Percentiles rank a stretch among this genome's conserved stretches.
phyloP scores from a whole-genome alignment of 805 yeast species.

The Candida parachauliodes region DNA sequence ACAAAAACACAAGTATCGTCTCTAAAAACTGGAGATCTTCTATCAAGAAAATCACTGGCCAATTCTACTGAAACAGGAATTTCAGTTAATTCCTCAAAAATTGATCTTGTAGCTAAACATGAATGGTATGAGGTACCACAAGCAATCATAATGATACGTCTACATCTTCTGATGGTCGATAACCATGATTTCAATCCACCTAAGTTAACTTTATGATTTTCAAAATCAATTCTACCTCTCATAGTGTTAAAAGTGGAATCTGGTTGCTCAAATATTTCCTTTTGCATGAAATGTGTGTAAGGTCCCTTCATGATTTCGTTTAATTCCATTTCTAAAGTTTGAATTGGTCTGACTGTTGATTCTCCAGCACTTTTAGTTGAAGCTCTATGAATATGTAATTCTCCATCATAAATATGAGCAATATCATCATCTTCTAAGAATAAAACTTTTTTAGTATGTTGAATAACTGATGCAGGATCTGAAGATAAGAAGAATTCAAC shows the following conservation, averaged over 20 bases:
- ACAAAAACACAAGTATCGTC: slow-evolving; percentile 97
- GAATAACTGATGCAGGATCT: slow-evolving; percentile 94
- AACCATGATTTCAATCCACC: slow-evolving; percentile 89
- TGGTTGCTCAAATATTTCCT: slow-evolving; percentile 98
- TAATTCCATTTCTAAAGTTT: slow-evolving; percentile 93
- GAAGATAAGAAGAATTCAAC: slow-evolving; percentile 94
- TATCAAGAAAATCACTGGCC: slow-evolving; percentile 92
- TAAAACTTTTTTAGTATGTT: slow-evolving; percentile 95
- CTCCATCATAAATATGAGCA: slow-evolving; percentile 97
- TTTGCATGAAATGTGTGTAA: slow-evolving; percentile 95
- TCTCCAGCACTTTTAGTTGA: slow-evolving; percentile 69
- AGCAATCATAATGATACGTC: slow-evolving; percentile 96
- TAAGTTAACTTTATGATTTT: slow-evolving; percentile 65
- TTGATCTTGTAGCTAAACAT: slow-evolving; percentile 93
- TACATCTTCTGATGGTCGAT: slow-evolving; percentile 86
- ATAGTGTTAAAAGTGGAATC: slow-evolving; percentile 97
- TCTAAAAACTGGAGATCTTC: slow-evolving; percentile 95
- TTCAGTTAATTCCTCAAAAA: slow-evolving; percentile 94
- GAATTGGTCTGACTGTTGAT: slow-evolving; percentile 93
- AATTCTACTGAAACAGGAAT: slow-evolving; percentile 90
- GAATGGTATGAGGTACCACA: slow-evolving; percentile 99
- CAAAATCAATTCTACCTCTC: slow-evolving; percentile 98
- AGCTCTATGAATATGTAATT: slow-evolving; percentile 96
- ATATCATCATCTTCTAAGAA: slow-evolving; percentile 97
- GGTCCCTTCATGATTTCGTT: slow-evolving; percentile 98